Evolutionary conservation across 2,329 filamentous ascomycete species (phyloP).

Genomic region (Penicillium sp.): DNA sequence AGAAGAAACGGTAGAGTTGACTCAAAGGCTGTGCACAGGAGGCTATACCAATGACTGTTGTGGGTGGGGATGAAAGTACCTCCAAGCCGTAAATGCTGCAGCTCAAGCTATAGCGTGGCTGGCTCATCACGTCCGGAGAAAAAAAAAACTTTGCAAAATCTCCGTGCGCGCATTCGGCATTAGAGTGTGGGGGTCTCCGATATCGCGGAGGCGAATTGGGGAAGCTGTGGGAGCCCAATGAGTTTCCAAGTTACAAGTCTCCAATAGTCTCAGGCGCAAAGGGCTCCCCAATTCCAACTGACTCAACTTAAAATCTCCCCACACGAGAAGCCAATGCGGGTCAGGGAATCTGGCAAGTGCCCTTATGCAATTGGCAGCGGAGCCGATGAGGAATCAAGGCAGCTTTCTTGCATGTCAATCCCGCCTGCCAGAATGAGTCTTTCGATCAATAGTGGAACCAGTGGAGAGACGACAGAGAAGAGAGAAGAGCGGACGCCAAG

Average conservation of each 20-base stretch:
- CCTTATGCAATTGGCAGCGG: too few relatives aligned
- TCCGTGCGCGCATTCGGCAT: neutral
- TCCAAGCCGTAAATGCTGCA: neutral
- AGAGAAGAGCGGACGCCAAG: too few relatives aligned
- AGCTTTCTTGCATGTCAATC: neutral
- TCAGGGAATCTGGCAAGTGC: too few relatives aligned
- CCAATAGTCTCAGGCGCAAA: neutral
- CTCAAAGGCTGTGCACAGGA: slow-evolving; percentile 1
- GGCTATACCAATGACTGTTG: neutral
- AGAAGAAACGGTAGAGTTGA: neutral
- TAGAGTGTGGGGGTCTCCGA: slow-evolving; percentile 6
- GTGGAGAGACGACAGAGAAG: too few relatives aligned
- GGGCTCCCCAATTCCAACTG: too few relatives aligned
- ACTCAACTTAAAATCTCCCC: too few relatives aligned
- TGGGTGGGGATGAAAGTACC: too few relatives aligned
- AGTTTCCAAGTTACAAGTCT: slow-evolving; percentile 1
- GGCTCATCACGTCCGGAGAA: neutral
- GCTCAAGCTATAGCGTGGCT: neutral
- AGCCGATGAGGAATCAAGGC: too few relatives aligned
- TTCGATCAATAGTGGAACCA: too few relatives aligned
- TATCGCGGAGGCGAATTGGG: slow-evolving; percentile 2
- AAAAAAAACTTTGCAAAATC: slow-evolving; percentile 2
- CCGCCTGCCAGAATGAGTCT: too few relatives aligned
- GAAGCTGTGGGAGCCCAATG: neutral
- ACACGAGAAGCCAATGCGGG: too few relatives aligned